These are phyloP conservation scores for Mucor plumbeus DNA, from an alignment of 371 early-diverging fungal species.

Conservation along the genomic window DNA sequence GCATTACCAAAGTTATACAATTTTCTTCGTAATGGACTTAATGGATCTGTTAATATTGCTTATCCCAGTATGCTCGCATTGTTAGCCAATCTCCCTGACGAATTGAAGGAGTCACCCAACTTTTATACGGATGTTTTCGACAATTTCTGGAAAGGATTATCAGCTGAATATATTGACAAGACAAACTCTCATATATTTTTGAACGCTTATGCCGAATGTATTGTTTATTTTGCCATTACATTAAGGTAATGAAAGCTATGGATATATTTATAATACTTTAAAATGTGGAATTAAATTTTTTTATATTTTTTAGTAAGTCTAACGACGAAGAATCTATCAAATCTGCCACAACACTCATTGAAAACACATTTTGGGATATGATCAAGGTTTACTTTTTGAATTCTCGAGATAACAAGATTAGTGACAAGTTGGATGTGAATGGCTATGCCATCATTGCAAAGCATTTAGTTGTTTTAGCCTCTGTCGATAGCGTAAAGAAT, in stretches of 20 bases:
- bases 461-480: slow-evolving; percentile 30
- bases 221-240: slow-evolving; percentile 57
- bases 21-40: slow-evolving; percentile 69
- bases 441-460: slow-evolving; percentile 34
- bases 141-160: slow-evolving; percentile 72
- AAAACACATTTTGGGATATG: slow-evolving; percentile 25
- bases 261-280: neutral
- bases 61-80: slow-evolving; percentile 79
- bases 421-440: slow-evolving; percentile 34
- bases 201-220: slow-evolving; percentile 67
- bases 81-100: slow-evolving; percentile 60
- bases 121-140: slow-evolving; percentile 68
- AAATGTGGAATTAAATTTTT: too few species aligned
- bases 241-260: slow-evolving; percentile 38
- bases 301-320: slow-evolving; percentile 17
- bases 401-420: slow-evolving; percentile 19
- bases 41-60: slow-evolving; percentile 64
- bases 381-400: slow-evolving; percentile 27
- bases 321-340: slow-evolving; percentile 5
- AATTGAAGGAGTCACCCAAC: slow-evolving; percentile 49
- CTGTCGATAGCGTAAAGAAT: slow-evolving; percentile 28
- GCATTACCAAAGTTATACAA: slow-evolving; percentile 63
- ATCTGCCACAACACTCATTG: slow-evolving; percentile 18
- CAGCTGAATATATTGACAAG: slow-evolving; percentile 55
- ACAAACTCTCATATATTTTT: slow-evolving; percentile 59